Evolutionary conservation across 2,329 filamentous ascomycete species (phyloP), one percentile per base, ranked within the genome.

Genomic region (Aspergillus ruber): DNA sequence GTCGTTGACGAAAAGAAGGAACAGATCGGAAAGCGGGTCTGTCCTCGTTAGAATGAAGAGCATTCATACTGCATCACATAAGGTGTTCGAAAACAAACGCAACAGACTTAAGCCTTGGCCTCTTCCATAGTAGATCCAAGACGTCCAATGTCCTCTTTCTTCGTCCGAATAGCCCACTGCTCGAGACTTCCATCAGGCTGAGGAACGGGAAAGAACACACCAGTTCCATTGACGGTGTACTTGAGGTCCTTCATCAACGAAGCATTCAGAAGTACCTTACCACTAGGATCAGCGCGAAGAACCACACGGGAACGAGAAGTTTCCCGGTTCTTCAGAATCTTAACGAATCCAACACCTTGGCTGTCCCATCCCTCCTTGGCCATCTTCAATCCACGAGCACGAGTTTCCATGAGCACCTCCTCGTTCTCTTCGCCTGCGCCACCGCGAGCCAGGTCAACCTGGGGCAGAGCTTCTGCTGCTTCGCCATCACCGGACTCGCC

Each of bases 361-460:
- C 78, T 82, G 25, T 76, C 72, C 86, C 86, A 94, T 1, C 73
- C 79, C 58, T 47, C 43, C 64, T 57, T 61, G 70, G 70, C 44
- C 68, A 82, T 80, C 63, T 85, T 84, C 53, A 84, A 69, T 10
- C 81, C 84, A 66, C 88, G 88, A 40, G 84, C 82, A 20, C 83
- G 80, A 12, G 85, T 77, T 61, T 91, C 84, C 63, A 86, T 79
- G 17, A 90, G 64, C 33, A 83, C 73, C 27, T 81, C 77, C 64
- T 93, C 88, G 48, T 88, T 78, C 62, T 86, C 83, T 64, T 90
- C 85, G 20, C 83, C 83, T 36, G 82, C 79, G 13, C 81, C 80
- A 47, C 78, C 79, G 54, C 79, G 75, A 45, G 83, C 83, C 57
- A 91, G 76, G 61, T 85, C 84, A 54, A 88, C 79, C 65, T 88